A percentile compares a stretch with the other conserved stretches of the same genome.
phyloP scores from a whole-genome alignment of 495 filamentous ascomycete genomes.

The Hypoxylon intermedium region DNA sequence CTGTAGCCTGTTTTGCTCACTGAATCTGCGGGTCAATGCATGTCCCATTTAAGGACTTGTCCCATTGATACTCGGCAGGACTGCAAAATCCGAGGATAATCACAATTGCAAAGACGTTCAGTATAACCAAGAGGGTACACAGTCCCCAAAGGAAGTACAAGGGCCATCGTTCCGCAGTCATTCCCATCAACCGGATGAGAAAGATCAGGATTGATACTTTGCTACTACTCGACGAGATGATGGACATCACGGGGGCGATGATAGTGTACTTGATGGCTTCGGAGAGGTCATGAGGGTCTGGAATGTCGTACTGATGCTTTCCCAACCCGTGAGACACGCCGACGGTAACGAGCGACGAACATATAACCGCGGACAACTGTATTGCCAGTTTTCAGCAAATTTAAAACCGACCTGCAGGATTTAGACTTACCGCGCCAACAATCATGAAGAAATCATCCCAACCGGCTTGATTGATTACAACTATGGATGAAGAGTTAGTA shows the following conservation, averaged over 20 bases:
- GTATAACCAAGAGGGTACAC: neutral
- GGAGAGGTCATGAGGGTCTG: neutral
- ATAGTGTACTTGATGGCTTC: constrained; percentile 26
- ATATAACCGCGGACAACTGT: constrained; percentile 16
- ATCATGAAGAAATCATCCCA: constrained; percentile 34
- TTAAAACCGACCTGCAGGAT: neutral
- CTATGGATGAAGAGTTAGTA: constrained; percentile 4
- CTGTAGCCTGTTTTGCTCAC: constrained; percentile 1
- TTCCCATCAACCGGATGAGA: constrained; percentile 19
- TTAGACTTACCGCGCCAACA: constrained; percentile 15
- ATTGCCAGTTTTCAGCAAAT: neutral
- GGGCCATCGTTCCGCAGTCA: constrained; percentile 19
- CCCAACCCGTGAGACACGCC: constrained; percentile 14
- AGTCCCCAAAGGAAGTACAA: constrained; percentile 19
- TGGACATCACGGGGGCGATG: constrained; percentile 9
- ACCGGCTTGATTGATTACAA: constrained; percentile 14
- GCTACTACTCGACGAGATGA: constrained; percentile 17
- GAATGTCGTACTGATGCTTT: constrained; percentile 3
- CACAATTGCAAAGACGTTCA: constrained; percentile 21
- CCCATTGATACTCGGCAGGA: constrained; percentile 21
- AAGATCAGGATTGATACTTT: constrained; percentile 26
- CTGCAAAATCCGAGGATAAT: constrained; percentile 21
- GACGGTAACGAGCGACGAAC: constrained; percentile 15
- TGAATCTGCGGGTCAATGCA: constrained; percentile 8
- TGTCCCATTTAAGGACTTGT: neutral